Evolutionary conservation across 257 asterid genomes (phyloP).

Genomic region (Sherardia arvensis): DNA sequence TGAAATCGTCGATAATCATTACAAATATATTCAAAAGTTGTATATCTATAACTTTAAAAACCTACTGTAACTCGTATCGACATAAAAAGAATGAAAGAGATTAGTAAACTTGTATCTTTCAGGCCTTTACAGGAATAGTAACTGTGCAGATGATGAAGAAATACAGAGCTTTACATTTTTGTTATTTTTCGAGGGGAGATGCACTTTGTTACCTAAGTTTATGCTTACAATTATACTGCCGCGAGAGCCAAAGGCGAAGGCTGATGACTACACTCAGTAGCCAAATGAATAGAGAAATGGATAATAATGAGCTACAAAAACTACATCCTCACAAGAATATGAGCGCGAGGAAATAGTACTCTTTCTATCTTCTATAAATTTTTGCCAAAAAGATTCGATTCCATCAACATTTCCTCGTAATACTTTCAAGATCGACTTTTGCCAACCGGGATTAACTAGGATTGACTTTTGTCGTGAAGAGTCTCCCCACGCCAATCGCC

Average conservation of each 20-base stretch:
- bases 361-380: constrained; percentile 4
- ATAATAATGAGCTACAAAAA: constrained; percentile 1
- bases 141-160: constrained; percentile 1
- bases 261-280: background rate
- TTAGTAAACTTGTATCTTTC: background rate
- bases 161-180: constrained; percentile 6
- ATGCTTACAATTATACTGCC: background rate
- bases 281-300: constrained; percentile 14
- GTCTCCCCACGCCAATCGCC: background rate
- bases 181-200: constrained; percentile 1
- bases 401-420: background rate
- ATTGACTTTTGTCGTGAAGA: background rate
- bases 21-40: too few relatives aligned
- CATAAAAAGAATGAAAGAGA: too few relatives aligned
- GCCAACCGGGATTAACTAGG: background rate
- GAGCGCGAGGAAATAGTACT: background rate
- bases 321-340: constrained; percentile 8
- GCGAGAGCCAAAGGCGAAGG: background rate
- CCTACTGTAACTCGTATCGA: too few relatives aligned
- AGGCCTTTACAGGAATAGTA: constrained; percentile 3
- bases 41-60: too few relatives aligned
- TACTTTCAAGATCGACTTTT: constrained; percentile 2
- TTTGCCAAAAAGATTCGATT: background rate
- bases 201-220: constrained; percentile 12
- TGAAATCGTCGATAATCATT: too few relatives aligned